Evolutionary conservation across 2,329 filamentous ascomycete genomes (phyloP), one percentile per base, ranked within the genome.

Genomic region (Chaetomium globosum): DNA sequence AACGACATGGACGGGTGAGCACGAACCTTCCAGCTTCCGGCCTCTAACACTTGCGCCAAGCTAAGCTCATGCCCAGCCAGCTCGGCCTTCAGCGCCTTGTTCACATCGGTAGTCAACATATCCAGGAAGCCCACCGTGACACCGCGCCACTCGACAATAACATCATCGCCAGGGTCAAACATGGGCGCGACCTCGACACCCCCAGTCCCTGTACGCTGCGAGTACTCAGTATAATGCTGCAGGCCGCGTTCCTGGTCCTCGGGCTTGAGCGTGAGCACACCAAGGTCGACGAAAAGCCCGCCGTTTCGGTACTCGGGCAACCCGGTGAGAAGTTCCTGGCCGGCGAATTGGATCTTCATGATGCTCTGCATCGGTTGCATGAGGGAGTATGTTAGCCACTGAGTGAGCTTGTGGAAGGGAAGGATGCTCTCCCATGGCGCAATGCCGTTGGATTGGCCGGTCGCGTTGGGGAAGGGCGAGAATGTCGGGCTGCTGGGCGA

Each of bases 11-110:
- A 56, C 51, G 12, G 65, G 33, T 4, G 65, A 71, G 68, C 5
- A 65, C 86, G 79, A 77, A 95, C 93, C 90, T 98, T 98, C 94
- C 95, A 99, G 75, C 92, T 96, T 59, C 95, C 95, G 16, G 94
- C 95, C 78, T 98, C 95, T 21, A 99, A 83, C 80, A 99, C 87
- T 77, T 99, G 95, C 6, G 93, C 88, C 71, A 98, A 78, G 49
- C 82, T 91, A 75, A 99, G 79, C 70, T 94, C 87, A 46, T 86
- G 80, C 3, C 90, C 92, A 8, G 82, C 83, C 49, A 97, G 78
- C 62, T 87, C 83, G 2, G 73, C 74, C 63, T 85, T 87, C 56
- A 97, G 79, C 49, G 81, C 77, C 75, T 91, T 92, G 70, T 84
- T 81, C 43, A 87, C 81, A 57, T 84, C 81, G 1, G 67, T 70